Percentiles rank a stretch among this genome's conserved stretches.
These are phyloP conservation scores for Sclerospora graminicola DNA, from an alignment of 352 stramenopile genomes.

Conservation along the genomic window DNA sequence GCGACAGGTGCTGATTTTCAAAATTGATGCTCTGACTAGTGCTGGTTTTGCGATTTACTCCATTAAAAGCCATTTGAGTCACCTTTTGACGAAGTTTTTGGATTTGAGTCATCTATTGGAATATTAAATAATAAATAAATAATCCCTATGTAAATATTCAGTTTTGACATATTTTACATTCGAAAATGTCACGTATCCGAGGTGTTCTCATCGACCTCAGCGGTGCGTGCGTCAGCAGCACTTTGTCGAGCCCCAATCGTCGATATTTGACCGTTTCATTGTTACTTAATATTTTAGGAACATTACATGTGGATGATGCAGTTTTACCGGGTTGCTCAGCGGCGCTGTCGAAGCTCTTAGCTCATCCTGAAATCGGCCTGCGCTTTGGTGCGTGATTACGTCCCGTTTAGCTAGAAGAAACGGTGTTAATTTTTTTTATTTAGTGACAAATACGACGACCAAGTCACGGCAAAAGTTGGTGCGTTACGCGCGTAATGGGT, in stretches of 20 bases:
- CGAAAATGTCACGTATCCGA: constrained; percentile 20
- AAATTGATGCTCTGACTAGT: no score
- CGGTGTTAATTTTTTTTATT: neutral
- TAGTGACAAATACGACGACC: constrained; percentile 68
- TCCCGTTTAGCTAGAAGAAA: neutral
- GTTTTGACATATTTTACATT: no score
- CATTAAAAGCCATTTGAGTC: no score
- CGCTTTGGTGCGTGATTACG: constrained; percentile 30
- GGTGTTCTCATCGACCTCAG: constrained; percentile 46
- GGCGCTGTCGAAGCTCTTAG: constrained; percentile 29
- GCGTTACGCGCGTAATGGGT: neutral
- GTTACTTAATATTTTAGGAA: constrained; percentile 19
- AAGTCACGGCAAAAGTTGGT: constrained; percentile 40
- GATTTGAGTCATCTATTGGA: no score
- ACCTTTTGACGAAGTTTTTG: no score
- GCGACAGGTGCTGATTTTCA: no score
- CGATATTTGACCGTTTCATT: neutral
- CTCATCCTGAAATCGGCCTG: constrained; percentile 19
- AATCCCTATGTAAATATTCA: no score
- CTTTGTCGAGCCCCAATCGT: neutral
- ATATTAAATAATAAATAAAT: no score
- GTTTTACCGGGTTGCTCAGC: constrained; percentile 30
- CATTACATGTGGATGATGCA: constrained; percentile 38
- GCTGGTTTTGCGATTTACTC: no score
- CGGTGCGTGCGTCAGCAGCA: constrained; percentile 15